Evolutionary conservation across 805 yeast genomes (phyloP).

Genomic region (Starmerella cellae): DNA sequence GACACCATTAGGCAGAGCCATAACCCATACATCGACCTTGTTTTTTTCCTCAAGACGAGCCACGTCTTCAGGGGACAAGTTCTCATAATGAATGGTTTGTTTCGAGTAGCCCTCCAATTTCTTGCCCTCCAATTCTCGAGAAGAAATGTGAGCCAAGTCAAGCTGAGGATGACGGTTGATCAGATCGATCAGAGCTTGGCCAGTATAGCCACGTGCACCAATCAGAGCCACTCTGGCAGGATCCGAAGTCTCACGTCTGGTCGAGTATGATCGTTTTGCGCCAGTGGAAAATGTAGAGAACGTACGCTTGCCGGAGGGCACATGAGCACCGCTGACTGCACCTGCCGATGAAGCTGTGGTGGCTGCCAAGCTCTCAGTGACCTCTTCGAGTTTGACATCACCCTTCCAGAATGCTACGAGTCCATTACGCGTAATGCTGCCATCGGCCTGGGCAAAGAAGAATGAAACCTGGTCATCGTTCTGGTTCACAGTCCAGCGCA

Average conservation of each 20-base stretch:
- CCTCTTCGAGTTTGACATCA: slow-evolving; percentile 45
- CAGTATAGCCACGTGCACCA: slow-evolving; percentile 98
- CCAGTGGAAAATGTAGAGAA: slow-evolving; percentile 19
- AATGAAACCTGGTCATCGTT: slow-evolving; percentile 82
- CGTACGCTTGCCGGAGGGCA: background rate
- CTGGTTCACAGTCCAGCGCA: slow-evolving; percentile 85
- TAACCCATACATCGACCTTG: slow-evolving; percentile 91
- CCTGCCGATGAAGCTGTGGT: slow-evolving; percentile 23
- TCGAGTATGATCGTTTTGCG: background rate
- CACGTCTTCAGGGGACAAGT: slow-evolving; percentile 78
- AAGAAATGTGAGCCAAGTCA: slow-evolving; percentile 85
- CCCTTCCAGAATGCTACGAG: slow-evolving; percentile 93
- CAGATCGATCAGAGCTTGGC: slow-evolving; percentile 78
- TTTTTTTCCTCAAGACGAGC: slow-evolving; percentile 58
- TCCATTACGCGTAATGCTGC: slow-evolving; percentile 82
- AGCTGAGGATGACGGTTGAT: slow-evolving; percentile 78
- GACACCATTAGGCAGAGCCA: slow-evolving; percentile 98
- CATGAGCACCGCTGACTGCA: background rate
- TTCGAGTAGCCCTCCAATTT: slow-evolving; percentile 79
- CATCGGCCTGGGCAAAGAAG: slow-evolving; percentile 87
- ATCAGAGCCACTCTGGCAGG: slow-evolving; percentile 81
- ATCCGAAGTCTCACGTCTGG: slow-evolving; percentile 25
- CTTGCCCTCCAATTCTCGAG: slow-evolving; percentile 85
- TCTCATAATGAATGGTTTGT: slow-evolving; percentile 64
- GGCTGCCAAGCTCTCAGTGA: slow-evolving; percentile 43